A percentile compares a stretch with the other conserved stretches of the same genome.
Evolutionary conservation across 176 grass and related monocot genomes (phyloP).

Genomic region (Triticum dicoccoides): DNA sequence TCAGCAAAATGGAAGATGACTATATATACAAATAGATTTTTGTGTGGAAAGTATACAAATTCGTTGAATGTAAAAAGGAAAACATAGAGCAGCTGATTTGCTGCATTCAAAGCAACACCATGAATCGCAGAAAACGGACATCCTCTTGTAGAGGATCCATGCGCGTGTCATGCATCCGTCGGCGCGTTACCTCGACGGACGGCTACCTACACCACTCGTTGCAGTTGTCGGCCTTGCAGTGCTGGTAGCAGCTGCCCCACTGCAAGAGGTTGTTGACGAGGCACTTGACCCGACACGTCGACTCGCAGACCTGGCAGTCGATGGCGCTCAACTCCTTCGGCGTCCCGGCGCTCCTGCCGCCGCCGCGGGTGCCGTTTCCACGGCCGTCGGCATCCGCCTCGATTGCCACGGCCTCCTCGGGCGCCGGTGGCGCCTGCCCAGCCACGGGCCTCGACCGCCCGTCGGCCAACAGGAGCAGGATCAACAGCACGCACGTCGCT

Average conservation of each 20-base stretch:
- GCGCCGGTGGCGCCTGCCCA: slow-evolving; percentile 23
- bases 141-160: neutral
- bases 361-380: slow-evolving; percentile 20
- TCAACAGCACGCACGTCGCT: slow-evolving; percentile 15
- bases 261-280: slow-evolving; percentile 56
- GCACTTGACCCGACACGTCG: slow-evolving; percentile 53
- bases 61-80: neutral
- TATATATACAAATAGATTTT: no score
- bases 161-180: neutral
- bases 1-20: no score
- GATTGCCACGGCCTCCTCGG: slow-evolving; percentile 13
- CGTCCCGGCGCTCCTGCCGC: neutral
- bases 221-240: slow-evolving; percentile 53
- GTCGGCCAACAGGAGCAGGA: neutral
- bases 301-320: slow-evolving; percentile 61
- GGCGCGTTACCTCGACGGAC: no score
- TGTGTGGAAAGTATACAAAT: no score
- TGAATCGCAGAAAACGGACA: no score
- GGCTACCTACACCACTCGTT: slow-evolving; percentile 51
- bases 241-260: slow-evolving; percentile 49
- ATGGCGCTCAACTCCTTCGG: slow-evolving; percentile 38
- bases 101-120: neutral
- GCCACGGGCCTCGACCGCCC: neutral
- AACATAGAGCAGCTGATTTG: neutral
- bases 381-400: neutral